phyloP scores from a whole-genome alignment of 805 yeast species.

The Metschnikowia dekortorum region DNA sequence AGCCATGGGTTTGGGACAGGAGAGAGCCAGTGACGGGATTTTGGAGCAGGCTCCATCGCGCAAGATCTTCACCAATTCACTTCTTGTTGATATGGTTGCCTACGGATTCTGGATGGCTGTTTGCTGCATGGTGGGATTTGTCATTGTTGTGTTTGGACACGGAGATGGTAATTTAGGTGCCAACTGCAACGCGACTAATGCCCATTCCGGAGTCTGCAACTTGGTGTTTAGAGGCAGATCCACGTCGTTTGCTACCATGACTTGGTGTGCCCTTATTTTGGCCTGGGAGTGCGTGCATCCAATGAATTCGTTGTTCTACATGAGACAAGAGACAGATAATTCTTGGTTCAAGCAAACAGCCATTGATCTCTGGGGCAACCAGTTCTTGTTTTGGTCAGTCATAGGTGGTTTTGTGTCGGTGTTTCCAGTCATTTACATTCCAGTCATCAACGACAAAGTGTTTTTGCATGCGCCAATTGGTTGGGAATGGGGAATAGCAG shows the following conservation, averaged over 20 bases:
- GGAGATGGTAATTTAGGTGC: constrained; percentile 38
- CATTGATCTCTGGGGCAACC: constrained; percentile 32
- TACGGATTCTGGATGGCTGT: constrained; percentile 42
- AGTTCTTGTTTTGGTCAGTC: constrained; percentile 36
- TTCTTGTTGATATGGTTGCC: constrained; percentile 37
- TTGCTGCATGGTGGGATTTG: constrained; percentile 35
- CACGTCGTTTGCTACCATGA: constrained; percentile 36
- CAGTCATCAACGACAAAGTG: constrained; percentile 37
- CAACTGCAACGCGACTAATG: constrained; percentile 28
- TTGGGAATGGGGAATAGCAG: constrained; percentile 37
- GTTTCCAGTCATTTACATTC: constrained; percentile 39
- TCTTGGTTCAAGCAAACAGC: constrained; percentile 37
- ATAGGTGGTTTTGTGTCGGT: constrained; percentile 33
- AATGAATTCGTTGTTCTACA: constrained; percentile 28
- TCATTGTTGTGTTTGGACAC: constrained; percentile 32
- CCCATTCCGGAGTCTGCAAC: constrained; percentile 20
- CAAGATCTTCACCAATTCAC: constrained; percentile 37
- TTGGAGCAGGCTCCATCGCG: constrained; percentile 35
- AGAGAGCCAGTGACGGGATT: constrained; percentile 35
- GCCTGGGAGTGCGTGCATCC: constrained; percentile 42
- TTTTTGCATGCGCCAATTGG: constrained; percentile 36
- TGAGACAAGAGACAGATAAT: constrained; percentile 34
- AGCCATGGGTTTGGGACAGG: constrained; percentile 29
- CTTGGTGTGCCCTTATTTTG: constrained; percentile 39
- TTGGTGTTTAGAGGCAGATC: constrained; percentile 37